Percentiles rank a stretch among this genome's conserved stretches.
These are phyloP conservation scores for Colletotrichum cuscutae DNA, from an alignment of 2,329 filamentous ascomycete species.

Conservation along the genomic window DNA sequence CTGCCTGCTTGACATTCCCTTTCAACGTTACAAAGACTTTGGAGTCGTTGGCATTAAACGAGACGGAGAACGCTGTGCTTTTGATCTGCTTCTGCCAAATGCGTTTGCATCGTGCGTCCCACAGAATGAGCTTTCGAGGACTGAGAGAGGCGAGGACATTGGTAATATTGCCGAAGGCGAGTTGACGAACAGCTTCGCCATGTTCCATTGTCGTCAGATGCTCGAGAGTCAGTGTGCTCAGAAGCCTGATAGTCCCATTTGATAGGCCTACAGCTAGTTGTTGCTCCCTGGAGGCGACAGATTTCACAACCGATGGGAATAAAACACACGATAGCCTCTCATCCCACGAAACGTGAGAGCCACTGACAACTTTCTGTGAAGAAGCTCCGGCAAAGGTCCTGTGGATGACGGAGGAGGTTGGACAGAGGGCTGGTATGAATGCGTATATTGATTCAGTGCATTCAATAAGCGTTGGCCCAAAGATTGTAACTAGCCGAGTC, in stretches of 20 bases:
- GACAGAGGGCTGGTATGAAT: background rate
- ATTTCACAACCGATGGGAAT: background rate
- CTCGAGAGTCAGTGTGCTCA: background rate
- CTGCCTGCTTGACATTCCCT: background rate
- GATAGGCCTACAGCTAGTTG: background rate
- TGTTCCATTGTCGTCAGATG: background rate
- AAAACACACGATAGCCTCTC: background rate
- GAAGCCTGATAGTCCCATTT: background rate
- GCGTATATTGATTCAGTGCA: background rate
- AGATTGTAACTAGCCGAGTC: background rate
- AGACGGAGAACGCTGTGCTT: background rate
- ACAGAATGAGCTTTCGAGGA: background rate
- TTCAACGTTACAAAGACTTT: background rate
- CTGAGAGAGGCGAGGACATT: background rate
- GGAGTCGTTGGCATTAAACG: background rate
- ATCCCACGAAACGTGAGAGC: background rate
- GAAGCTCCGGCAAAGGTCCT: background rate
- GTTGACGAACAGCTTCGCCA: background rate
- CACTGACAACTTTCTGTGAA: background rate
- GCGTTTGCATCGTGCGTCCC: background rate
- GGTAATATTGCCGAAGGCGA: background rate
- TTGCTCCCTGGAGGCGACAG: background rate
- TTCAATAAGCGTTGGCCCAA: background rate
- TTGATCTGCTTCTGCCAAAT: background rate
- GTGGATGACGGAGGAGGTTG: background rate